phyloP scores from a whole-genome alignment of 805 yeast species.

The Clavispora asparagi region DNA sequence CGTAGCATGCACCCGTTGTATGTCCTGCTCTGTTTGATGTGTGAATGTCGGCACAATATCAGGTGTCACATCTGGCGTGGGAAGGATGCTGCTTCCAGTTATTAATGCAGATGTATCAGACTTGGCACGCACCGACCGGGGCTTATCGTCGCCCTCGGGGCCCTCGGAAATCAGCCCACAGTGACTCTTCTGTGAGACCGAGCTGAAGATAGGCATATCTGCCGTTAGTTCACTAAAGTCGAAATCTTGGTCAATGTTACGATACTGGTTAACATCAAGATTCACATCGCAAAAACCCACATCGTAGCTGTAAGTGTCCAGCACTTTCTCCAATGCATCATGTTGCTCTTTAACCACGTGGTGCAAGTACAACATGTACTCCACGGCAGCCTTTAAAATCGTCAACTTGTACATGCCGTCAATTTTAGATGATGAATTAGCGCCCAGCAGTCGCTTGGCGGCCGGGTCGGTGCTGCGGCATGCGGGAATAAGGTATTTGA shows the following conservation, averaged over 20 bases:
- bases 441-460: conserved; percentile 5
- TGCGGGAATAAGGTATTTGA: conserved; percentile 73
- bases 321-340: conserved; percentile 27
- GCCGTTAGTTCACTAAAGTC: conserved; percentile 35
- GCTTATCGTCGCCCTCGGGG: background rate
- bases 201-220: background rate
- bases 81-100: conserved; percentile 15
- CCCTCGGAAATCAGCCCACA: background rate
- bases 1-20: background rate
- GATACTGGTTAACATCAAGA: conserved; percentile 52
- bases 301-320: conserved; percentile 32
- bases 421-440: conserved; percentile 24
- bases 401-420: conserved; percentile 79
- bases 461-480: conserved; percentile 47
- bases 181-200: background rate
- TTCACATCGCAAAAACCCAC: conserved; percentile 50
- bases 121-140: background rate
- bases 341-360: conserved; percentile 49
- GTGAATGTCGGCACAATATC: conserved; percentile 30
- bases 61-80: conserved; percentile 35
- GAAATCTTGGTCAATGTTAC: conserved; percentile 55
- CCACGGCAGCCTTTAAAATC: conserved; percentile 77
- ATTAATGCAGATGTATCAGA: background rate
- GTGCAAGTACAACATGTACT: conserved; percentile 69
- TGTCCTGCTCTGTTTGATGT: conserved; percentile 3